These are phyloP conservation scores for Trametes meyenii DNA, from an alignment of 768 basidiomycete species.

Conservation along the genomic window DNA sequence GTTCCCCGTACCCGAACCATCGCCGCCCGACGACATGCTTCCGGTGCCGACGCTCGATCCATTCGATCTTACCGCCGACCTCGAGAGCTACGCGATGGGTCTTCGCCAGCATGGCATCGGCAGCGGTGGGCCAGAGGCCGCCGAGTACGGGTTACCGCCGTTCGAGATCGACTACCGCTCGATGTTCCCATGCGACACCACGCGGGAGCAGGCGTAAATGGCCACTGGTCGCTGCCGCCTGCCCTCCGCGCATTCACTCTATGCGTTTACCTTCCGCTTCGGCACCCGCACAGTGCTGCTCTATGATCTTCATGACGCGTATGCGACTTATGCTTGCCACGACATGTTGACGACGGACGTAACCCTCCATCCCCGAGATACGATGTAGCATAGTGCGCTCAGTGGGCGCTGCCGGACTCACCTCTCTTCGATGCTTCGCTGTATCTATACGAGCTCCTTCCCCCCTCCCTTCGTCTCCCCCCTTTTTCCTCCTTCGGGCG, in stretches of 20 bases:
- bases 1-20: constrained; percentile 1
- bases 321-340: constrained; percentile 17
- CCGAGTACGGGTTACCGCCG: constrained; percentile 24
- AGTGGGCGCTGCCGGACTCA: constrained; percentile 9
- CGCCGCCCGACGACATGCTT: background rate
- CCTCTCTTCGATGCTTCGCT: constrained; percentile 17
- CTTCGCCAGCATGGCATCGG: constrained; percentile 29
- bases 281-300: background rate
- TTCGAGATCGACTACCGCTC: constrained; percentile 26
- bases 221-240: background rate
- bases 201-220: constrained; percentile 3
- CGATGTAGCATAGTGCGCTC: constrained; percentile 20
- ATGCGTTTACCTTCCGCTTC: background rate
- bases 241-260: background rate
- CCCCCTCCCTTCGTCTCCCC: too few species aligned
- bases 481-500: background rate
- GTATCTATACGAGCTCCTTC: constrained; percentile 14
- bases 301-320: constrained; percentile 18
- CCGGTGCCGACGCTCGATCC: background rate
- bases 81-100: constrained; percentile 29
- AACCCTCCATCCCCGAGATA: background rate
- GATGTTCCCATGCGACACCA: constrained; percentile 18
- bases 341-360: constrained; percentile 19
- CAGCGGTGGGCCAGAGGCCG: constrained; percentile 13
- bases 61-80: constrained; percentile 22